Conservation (phyloP, 2,329 filamentous ascomycete genomes). For the Colletotrichum theobromicola region DNA sequence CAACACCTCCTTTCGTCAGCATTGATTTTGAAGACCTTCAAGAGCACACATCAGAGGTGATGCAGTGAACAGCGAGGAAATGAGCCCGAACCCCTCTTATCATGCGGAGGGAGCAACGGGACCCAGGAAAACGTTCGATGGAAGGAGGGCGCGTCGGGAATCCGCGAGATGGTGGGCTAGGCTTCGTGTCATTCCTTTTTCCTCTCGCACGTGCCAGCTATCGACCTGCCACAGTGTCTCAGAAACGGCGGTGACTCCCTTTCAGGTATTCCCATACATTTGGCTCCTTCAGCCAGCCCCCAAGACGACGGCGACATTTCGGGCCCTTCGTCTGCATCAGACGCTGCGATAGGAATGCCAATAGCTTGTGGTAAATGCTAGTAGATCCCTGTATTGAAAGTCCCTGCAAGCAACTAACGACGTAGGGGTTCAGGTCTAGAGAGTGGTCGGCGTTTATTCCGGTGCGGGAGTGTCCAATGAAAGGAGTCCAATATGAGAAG, state of each 20-base stretch:
- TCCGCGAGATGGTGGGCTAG: background rate
- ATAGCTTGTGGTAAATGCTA: background rate
- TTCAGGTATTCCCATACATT: background rate
- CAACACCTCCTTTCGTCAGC: background rate
- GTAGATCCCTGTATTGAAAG: background rate
- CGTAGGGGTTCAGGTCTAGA: background rate
- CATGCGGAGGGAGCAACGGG: background rate
- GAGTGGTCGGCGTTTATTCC: too few species aligned
- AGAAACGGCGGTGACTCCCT: background rate
- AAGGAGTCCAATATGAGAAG: too few species aligned
- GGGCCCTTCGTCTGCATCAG: background rate
- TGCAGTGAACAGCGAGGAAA: background rate
- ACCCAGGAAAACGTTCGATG: background rate
- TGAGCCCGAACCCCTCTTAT: background rate
- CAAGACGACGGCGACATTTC: background rate
- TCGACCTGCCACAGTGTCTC: background rate
- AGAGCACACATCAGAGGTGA: background rate
- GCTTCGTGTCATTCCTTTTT: background rate
- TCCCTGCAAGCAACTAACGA: background rate
- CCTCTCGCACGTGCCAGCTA: background rate
- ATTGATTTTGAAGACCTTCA: rapidly evolving
- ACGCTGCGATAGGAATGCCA: background rate
- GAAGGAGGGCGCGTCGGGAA: background rate
- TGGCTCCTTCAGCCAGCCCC: background rate
- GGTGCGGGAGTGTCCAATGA: too few species aligned